Conservation (phyloP, 1,284 basidiomycete species). For the Cystobasidium sp. region DNA sequence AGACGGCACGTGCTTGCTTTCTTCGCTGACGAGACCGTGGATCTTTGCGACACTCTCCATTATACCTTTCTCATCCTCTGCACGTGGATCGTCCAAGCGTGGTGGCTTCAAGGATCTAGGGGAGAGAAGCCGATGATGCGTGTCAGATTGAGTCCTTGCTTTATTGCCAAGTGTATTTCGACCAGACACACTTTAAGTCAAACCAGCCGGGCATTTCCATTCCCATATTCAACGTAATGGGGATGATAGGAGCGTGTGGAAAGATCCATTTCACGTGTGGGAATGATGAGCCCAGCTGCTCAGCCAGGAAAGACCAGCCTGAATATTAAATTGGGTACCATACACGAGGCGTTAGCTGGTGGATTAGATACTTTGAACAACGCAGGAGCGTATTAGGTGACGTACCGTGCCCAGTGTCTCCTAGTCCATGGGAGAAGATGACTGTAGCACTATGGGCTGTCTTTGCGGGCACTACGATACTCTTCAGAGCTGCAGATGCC, state of each 20-base stretch:
- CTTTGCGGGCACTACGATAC: slow-evolving; percentile 29
- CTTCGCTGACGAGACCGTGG: slow-evolving; percentile 71
- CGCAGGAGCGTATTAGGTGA: slow-evolving; percentile 5
- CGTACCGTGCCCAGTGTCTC: slow-evolving; percentile 48
- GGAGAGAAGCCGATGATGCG: not conserved
- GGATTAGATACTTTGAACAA: too few relatives aligned
- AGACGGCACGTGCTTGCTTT: slow-evolving; percentile 70
- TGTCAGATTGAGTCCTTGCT: not conserved
- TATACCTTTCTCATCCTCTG: slow-evolving; percentile 75
- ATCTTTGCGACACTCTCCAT: slow-evolving; percentile 67
- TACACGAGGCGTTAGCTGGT: not conserved
- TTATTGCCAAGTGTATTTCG: not conserved
- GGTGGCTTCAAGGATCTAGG: slow-evolving; percentile 59
- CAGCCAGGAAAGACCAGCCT: slow-evolving; percentile 47
- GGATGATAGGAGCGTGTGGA: slow-evolving; percentile 60
- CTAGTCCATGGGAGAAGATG: slow-evolving; percentile 75
- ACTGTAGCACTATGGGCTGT: slow-evolving; percentile 78
- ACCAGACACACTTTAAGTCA: not conserved
- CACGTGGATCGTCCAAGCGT: slow-evolving; percentile 62
- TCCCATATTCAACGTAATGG: slow-evolving; percentile 71
- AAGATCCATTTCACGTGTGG: slow-evolving; percentile 51
- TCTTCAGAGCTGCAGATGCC: slow-evolving; percentile 29
- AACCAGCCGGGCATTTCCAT: slow-evolving; percentile 55
- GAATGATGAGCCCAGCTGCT: slow-evolving; percentile 44
- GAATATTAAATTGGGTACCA: not conserved